Evolutionary conservation across 495 filamentous ascomycete species (phyloP).

Genomic region (Penicillium ochrochloron): DNA sequence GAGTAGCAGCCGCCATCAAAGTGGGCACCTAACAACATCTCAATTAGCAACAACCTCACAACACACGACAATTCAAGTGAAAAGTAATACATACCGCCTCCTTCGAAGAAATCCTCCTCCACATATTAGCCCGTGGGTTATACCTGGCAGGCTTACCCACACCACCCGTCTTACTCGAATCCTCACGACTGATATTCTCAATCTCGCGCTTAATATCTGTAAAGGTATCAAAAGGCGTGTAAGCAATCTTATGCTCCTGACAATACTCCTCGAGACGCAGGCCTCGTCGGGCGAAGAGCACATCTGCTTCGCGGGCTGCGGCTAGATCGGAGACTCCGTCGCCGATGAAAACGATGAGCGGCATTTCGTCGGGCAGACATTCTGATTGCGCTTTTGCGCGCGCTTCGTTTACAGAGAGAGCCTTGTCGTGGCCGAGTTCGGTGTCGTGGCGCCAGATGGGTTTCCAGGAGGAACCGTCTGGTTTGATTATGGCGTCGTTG

Average conservation of each 20-base stretch:
- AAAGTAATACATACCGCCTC: constrained; percentile 43
- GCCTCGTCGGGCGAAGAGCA: constrained; percentile 73
- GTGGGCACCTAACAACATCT: constrained; percentile 49
- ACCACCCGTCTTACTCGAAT: constrained; percentile 67
- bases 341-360: constrained; percentile 76
- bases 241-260: constrained; percentile 63
- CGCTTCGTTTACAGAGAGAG: constrained; percentile 65
- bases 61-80: not conserved
- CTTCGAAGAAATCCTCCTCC: constrained; percentile 67
- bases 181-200: constrained; percentile 60
- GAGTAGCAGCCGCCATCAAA: constrained; percentile 58
- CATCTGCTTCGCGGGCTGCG: constrained; percentile 73
- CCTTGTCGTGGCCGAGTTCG: constrained; percentile 74
- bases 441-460: constrained; percentile 72
- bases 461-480: constrained; percentile 66
- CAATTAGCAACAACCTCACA: constrained; percentile 6
- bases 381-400: constrained; percentile 55
- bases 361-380: constrained; percentile 64
- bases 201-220: constrained; percentile 70
- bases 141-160: constrained; percentile 64
- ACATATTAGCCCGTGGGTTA: constrained; percentile 74
- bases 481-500: constrained; percentile 66
- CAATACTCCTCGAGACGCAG: constrained; percentile 75
- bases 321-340: constrained; percentile 79
- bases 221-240: constrained; percentile 70